Evolutionary conservation across 2,329 filamentous ascomycete species (phyloP).

Genomic region (Blumeria graminis): DNA sequence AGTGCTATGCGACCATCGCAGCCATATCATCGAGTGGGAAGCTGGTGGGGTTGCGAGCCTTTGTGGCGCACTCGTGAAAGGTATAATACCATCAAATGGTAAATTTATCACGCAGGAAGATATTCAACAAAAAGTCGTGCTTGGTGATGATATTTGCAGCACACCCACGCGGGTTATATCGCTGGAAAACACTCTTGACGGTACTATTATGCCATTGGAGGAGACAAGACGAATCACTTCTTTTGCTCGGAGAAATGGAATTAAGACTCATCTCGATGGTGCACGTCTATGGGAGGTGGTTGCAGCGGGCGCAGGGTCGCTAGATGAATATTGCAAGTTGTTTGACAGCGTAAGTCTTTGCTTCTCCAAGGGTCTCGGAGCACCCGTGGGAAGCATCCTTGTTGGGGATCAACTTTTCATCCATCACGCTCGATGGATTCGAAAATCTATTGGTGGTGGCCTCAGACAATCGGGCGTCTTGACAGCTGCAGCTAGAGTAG

Average conservation of each 20-base stretch:
- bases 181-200: constrained; percentile 67
- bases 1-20: constrained; percentile 54
- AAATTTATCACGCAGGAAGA: constrained; percentile 37
- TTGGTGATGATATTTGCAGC: constrained; percentile 46
- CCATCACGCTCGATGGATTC: constrained; percentile 46
- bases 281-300: constrained; percentile 66
- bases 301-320: constrained; percentile 38
- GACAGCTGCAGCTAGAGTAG: constrained; percentile 49
- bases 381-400: constrained; percentile 55
- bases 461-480: constrained; percentile 54
- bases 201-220: constrained; percentile 50
- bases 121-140: constrained; percentile 36
- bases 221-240: constrained; percentile 45
- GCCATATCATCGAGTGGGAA: constrained; percentile 50
- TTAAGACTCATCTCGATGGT: constrained; percentile 56
- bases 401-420: constrained; percentile 31
- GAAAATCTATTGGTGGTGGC: constrained; percentile 63
- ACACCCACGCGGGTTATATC: constrained; percentile 64
- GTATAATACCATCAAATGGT: constrained; percentile 44
- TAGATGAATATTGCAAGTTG: constrained; percentile 40
- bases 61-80: constrained; percentile 44
- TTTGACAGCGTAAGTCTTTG: constrained; percentile 59
- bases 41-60: constrained; percentile 41
- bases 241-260: constrained; percentile 39
- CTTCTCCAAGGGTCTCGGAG: constrained; percentile 63